Evolutionary conservation across 345 rosid species (phyloP).

Genomic region (Eucalyptus erythrocorys): DNA sequence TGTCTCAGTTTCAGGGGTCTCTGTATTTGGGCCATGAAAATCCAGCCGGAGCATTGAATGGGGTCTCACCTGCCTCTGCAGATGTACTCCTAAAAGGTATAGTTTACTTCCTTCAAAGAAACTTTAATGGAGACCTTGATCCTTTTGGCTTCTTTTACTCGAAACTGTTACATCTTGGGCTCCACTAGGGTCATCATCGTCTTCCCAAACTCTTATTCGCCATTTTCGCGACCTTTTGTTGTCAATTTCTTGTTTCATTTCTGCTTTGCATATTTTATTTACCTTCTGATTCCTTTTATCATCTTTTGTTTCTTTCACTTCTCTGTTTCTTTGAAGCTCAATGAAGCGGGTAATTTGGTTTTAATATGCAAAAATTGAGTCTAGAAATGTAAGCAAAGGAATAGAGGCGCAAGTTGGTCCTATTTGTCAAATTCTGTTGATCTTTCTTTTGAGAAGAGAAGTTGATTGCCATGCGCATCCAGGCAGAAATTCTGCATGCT

Average conservation of each 20-base stretch:
- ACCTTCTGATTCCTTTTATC: not conserved
- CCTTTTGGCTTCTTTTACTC: not conserved
- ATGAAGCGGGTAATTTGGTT: not conserved
- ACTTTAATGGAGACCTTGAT: not conserved
- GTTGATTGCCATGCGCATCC: not conserved
- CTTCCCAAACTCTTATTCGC: not conserved
- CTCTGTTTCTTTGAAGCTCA: not conserved
- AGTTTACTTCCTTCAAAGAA: not conserved
- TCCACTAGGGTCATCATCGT: not conserved
- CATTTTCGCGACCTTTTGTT: not conserved
- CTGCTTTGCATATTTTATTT: not conserved
- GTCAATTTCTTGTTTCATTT: not conserved
- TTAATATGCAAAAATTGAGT: not conserved
- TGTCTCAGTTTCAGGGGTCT: conserved; percentile 10
- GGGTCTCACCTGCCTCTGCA: conserved; percentile 21
- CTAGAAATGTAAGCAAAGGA: not conserved
- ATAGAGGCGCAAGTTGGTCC: not conserved
- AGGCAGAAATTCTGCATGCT: not conserved
- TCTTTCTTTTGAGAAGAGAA: not conserved
- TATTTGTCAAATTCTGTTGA: not conserved
- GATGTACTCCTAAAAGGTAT: conserved; percentile 64
- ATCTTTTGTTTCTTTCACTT: not conserved
- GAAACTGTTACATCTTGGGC: not conserved
- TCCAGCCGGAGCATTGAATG: conserved; percentile 19
- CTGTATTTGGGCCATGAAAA: not conserved